Percentiles rank a stretch among this genome's conserved stretches.
phyloP scores from a whole-genome alignment of 2,329 filamentous ascomycete genomes.

The Penicillium vulpinum region DNA sequence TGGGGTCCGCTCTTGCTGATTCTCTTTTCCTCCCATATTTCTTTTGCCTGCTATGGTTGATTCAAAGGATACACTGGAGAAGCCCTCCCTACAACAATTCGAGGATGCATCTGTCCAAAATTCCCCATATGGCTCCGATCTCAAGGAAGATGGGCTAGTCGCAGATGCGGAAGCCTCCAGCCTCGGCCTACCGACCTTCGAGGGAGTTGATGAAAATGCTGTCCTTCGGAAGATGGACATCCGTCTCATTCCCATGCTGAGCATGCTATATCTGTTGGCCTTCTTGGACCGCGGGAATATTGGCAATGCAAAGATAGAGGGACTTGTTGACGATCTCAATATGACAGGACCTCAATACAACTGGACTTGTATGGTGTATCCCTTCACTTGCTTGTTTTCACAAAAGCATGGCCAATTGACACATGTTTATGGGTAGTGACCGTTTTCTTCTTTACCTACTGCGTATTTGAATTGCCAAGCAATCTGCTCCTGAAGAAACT shows the following conservation, averaged over 20 bases:
- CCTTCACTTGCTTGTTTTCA: not conserved
- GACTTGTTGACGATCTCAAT: slow-evolving; percentile 30
- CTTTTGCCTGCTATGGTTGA: slow-evolving; percentile 7
- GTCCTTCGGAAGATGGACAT: slow-evolving; percentile 32
- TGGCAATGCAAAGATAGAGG: slow-evolving; percentile 38
- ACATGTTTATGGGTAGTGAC: slow-evolving; percentile 22
- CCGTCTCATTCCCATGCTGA: slow-evolving; percentile 30
- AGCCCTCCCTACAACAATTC: slow-evolving; percentile 8
- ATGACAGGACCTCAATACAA: slow-evolving; percentile 34
- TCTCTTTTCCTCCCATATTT: not conserved
- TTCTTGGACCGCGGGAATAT: slow-evolving; percentile 40
- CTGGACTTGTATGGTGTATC: slow-evolving; percentile 27
- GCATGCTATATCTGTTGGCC: slow-evolving; percentile 31
- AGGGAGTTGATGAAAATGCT: slow-evolving; percentile 19
- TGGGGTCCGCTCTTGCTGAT: not conserved
- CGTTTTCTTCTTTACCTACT: slow-evolving; percentile 32
- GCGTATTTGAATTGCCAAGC: slow-evolving; percentile 22
- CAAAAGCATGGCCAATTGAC: not conserved
- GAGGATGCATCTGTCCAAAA: slow-evolving; percentile 4
- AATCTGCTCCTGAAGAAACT: slow-evolving; percentile 26
- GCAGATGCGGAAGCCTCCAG: slow-evolving; percentile 7
- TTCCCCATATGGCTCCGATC: not conserved
- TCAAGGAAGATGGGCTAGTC: slow-evolving; percentile 10
- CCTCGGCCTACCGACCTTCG: slow-evolving; percentile 2
- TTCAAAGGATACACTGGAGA: slow-evolving; percentile 7